A percentile compares a stretch with the other conserved stretches of the same genome.
Conservation (phyloP, 2,329 filamentous ascomycete species). For the Herpotrichia juniperi region DNA sequence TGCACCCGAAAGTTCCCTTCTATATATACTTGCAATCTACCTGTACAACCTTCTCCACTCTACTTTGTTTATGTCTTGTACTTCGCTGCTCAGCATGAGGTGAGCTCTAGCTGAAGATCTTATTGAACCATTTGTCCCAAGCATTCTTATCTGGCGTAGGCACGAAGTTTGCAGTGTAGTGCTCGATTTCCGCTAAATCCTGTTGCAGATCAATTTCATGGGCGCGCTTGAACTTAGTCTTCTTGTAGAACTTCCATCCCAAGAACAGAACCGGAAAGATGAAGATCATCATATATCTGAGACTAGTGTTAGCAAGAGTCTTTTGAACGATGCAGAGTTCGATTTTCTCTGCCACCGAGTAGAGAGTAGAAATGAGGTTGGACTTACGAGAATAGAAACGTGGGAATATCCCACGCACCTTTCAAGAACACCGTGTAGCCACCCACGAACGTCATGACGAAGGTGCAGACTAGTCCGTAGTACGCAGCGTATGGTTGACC, state of each 20-base stretch:
- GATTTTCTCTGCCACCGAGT: no score
- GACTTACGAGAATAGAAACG: slow-evolving; percentile 73
- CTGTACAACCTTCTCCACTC: neutral
- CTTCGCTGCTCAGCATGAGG: no score
- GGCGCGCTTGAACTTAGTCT: slow-evolving; percentile 62
- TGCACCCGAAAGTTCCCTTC: no score
- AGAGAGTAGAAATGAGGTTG: neutral
- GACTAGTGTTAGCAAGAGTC: slow-evolving; percentile 5
- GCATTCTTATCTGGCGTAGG: slow-evolving; percentile 55
- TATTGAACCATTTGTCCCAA: slow-evolving; percentile 52
- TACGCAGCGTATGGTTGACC: slow-evolving; percentile 76
- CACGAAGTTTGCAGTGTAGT: slow-evolving; percentile 68
- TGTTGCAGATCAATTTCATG: slow-evolving; percentile 67
- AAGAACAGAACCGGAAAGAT: slow-evolving; percentile 73
- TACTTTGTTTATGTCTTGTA: no score
- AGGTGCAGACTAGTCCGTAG: slow-evolving; percentile 66
- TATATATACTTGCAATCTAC: no score
- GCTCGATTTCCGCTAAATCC: slow-evolving; percentile 70
- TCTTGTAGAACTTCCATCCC: slow-evolving; percentile 74
- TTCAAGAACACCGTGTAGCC: slow-evolving; percentile 80
- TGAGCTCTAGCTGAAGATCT: slow-evolving; percentile 51
- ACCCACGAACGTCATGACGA: slow-evolving; percentile 75
- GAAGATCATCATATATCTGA: slow-evolving; percentile 71
- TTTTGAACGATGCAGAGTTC: slow-evolving; percentile 34
- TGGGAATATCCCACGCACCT: slow-evolving; percentile 68